Evolutionary conservation across 2,329 filamentous ascomycete species (phyloP), one percentile per base, ranked within the genome.

Genomic region (Furcasterigmium furcatum): DNA sequence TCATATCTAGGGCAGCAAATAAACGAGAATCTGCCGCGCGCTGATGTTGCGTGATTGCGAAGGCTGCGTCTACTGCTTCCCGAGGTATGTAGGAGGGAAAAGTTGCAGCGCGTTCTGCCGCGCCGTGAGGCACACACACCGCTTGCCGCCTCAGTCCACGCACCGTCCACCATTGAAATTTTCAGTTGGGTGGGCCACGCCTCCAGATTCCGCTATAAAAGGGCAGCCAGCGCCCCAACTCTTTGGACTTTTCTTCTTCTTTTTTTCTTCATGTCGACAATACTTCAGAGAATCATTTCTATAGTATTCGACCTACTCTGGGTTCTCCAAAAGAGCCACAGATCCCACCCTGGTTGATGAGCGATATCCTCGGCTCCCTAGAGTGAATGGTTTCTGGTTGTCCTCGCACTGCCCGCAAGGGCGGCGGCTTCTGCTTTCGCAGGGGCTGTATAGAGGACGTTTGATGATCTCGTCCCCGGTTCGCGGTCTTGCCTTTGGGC

Each of bases 271-370:
- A 50, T 45, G 47, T 29, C 30, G 30, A 32, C 30, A 32, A 32
- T 32, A 55, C 54, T 53, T 65, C 74, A 65, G 71, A 90, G 88
- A 91, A 92, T 92, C 88, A 89, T 88, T 95, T 95, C 87, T 95
- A 91, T 91, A 96, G 90, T 91, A 85, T 79, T 88, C 84, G 84
- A 91, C 87, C 80, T 78, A 79, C 84, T 89, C 88, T 94, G 86
- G 89, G 84, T 86, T 92, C 82, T 83, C 82, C 80, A 91, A 80
- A 87, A 78, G 79, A 95, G 91, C 87, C 82, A 90, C 87, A 92
- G 86, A 90, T 81, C 83, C 83, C 82, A 92, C 84, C 87, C 88
- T 90, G 88, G 88, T 87, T 88, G 89, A 95, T 94, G 89, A 95
- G 70, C 72, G 61, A 88, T 80, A 85, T 88, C 88, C 87, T 88